Conservation (phyloP, 108 stramenopile genomes). For the Skeletonema costatum region DNA sequence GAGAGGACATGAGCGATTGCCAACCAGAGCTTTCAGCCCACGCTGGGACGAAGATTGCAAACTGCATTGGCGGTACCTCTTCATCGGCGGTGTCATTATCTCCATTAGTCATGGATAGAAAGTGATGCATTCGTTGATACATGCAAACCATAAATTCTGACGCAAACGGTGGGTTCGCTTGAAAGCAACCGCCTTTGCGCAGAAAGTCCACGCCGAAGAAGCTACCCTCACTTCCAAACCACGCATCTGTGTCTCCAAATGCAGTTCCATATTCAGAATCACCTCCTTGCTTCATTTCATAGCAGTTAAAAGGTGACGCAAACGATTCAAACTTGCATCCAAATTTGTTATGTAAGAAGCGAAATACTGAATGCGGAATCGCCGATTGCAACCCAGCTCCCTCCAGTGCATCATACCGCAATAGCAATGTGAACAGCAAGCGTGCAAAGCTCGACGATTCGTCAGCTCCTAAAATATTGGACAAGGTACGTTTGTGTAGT, state of each 20-base stretch:
- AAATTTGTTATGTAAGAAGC: constrained; percentile 63
- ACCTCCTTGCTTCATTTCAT: constrained; percentile 27
- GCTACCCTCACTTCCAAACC: constrained; percentile 76
- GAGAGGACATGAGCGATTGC: constrained; percentile 56
- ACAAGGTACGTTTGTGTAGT: constrained; percentile 44
- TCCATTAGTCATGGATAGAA: constrained; percentile 3
- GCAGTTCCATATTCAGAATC: constrained; percentile 59
- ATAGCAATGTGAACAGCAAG: constrained; percentile 61
- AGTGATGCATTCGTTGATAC: constrained; percentile 59
- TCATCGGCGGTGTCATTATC: neutral
- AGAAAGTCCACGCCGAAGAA: constrained; percentile 77
- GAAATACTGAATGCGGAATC: constrained; percentile 73
- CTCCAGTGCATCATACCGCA: constrained; percentile 79
- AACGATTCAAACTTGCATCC: constrained; percentile 86
- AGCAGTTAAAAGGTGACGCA: constrained; percentile 90
- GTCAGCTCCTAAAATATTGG: constrained; percentile 4
- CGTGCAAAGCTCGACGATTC: constrained; percentile 42
- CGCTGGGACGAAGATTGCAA: constrained; percentile 90
- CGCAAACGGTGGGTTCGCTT: constrained; percentile 93
- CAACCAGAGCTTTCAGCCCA: constrained; percentile 84
- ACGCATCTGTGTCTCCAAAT: constrained; percentile 77
- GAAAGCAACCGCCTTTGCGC: constrained; percentile 57
- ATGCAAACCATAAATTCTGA: constrained; percentile 72
- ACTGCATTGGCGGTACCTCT: constrained; percentile 68
- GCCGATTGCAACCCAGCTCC: constrained; percentile 90